Conservation (phyloP, 2,329 filamentous ascomycete genomes). For the Colletotrichum lupini region DNA sequence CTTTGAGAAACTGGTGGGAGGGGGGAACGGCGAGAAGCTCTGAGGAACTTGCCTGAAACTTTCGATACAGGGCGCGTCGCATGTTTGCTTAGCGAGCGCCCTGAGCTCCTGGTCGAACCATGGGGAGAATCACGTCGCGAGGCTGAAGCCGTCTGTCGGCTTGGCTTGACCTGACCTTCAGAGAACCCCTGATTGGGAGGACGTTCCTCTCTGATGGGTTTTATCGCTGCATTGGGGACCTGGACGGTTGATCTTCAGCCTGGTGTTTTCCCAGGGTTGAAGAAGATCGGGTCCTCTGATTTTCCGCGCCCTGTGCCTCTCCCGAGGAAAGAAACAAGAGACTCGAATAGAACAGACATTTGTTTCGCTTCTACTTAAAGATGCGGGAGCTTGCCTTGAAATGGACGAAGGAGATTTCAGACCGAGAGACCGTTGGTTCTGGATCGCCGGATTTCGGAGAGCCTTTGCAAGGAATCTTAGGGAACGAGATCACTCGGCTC, state of each 20-base stretch:
- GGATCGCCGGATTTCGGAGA: background rate
- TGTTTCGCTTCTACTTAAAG: slow-evolving; percentile 13
- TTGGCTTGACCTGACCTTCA: background rate
- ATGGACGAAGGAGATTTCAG: background rate
- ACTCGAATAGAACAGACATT: background rate
- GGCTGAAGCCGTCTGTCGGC: slow-evolving; percentile 10
- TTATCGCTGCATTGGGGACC: background rate
- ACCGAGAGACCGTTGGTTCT: background rate
- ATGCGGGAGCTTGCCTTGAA: slow-evolving; percentile 22
- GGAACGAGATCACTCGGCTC: background rate
- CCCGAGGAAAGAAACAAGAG: background rate
- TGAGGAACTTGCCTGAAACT: slow-evolving; percentile 30
- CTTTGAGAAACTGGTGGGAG: background rate
- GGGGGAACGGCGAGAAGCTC: slow-evolving; percentile 15
- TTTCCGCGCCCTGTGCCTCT: slow-evolving; percentile 5
- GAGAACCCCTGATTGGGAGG: background rate
- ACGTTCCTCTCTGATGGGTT: background rate
- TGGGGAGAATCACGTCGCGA: slow-evolving; percentile 13
- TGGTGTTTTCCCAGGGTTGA: background rate
- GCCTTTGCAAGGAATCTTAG: background rate
- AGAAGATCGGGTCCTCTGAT: background rate
- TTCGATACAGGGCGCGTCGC: slow-evolving; percentile 45
- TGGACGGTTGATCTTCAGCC: slow-evolving; percentile 1
- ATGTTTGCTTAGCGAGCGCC: slow-evolving; percentile 36
- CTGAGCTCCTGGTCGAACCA: slow-evolving; percentile 6